These are phyloP conservation scores for Amaranthus palmeri DNA, from an alignment of 148 eudicot genomes.

Conservation along the genomic window DNA sequence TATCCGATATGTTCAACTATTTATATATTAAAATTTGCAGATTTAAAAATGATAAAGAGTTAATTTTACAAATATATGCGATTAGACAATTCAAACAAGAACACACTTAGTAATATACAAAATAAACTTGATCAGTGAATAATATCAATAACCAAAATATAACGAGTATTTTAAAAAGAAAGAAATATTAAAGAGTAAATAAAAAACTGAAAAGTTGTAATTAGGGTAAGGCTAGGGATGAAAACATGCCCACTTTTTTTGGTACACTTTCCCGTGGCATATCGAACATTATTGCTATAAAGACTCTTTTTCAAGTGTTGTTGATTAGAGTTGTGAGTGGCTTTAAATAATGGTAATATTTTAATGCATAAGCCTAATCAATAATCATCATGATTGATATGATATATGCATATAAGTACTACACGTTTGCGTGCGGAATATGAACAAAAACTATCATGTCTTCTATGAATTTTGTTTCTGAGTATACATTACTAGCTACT, in stretches of 20 bases:
- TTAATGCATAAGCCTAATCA: constrained; percentile 14
- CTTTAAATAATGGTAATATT: neutral
- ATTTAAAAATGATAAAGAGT: too few species aligned
- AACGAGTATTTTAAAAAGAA: too few species aligned
- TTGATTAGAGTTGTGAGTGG: constrained; percentile 10
- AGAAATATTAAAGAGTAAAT: too few species aligned
- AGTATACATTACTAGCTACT: neutral
- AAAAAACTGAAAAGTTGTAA: neutral
- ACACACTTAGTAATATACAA: neutral
- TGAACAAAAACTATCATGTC: constrained; percentile 17
- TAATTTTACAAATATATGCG: too few species aligned
- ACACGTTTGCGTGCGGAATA: constrained; percentile 21
- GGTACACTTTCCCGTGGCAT: constrained; percentile 17
- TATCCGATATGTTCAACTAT: too few species aligned
- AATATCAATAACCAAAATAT: too few species aligned
- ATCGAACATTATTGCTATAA: constrained; percentile 14
- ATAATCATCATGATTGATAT: constrained; percentile 20
- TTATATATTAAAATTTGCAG: too few species aligned
- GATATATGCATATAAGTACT: constrained; percentile 15
- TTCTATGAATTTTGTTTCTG: neutral
- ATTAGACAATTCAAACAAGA: too few species aligned
- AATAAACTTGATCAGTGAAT: too few species aligned
- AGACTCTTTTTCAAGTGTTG: constrained; percentile 13
- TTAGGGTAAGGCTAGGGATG: constrained; percentile 5
- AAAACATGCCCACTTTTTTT: constrained; percentile 17